Evolutionary conservation across 2,329 filamentous ascomycete species (phyloP), one percentile per base, ranked within the genome.

Genomic region (Monilinia fructicola): DNA sequence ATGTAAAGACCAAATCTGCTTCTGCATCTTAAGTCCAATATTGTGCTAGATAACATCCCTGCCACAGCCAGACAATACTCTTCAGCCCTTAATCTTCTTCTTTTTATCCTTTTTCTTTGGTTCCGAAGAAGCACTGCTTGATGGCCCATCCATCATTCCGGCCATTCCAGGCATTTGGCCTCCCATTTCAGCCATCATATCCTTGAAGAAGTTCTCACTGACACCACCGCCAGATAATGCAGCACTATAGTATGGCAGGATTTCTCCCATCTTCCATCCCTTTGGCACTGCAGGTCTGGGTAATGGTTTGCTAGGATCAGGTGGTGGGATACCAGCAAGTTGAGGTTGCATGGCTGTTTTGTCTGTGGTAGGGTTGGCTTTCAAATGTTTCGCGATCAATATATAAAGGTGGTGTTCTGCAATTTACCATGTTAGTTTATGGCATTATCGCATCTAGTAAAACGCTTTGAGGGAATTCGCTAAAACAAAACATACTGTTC

Each of bases 161-260:
- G 78, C 77, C 73, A 79, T 76, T 5, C 79, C 79, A 6, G 78
- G 78, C 73, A 81, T 77, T 69, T 23, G 67, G 55, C 38, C 71
- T 70, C 84, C 82, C 92, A 98, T 96, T 81, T 96, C 92, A 75
- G 88, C 89, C 93, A 98, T 97, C 84, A 97, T 96, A 73, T 97
- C 93, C 81, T 95, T 92, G 75, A 98, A 88, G 69, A 97, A 87
- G 76, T 98, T 96, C 78, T 99, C 95, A 69, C 88, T 93, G 14
- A 98, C 92, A 46, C 95, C 95, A 14, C 95, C 95, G 11, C 95
- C 95, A 64, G 91, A 95, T 79, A 98, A 85, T 23, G 93, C 95
- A 0, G 93, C 88, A 69, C 91, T 96, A 75, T 96, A 90, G 70
- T 96, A 88, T 28, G 95, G 95, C 71, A 99, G 76, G 67, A 97